phyloP scores from a whole-genome alignment of 1,284 basidiomycete genomes.

The Cutaneotrichosporon cutaneum region DNA sequence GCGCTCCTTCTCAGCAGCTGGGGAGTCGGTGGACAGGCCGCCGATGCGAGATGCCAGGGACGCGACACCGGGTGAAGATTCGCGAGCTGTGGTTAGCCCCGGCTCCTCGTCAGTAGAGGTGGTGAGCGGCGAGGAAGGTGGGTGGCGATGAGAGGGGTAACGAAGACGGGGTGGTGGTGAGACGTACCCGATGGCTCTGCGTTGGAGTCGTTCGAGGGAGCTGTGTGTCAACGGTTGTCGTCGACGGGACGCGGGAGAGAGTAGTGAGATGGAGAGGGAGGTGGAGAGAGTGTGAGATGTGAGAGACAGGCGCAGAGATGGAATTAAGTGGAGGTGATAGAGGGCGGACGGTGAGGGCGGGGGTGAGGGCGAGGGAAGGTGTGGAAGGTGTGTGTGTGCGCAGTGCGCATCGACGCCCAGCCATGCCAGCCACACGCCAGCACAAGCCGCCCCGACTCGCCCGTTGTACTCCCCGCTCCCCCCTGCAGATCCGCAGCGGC shows the following conservation, averaged over 20 bases:
- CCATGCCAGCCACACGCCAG: too few relatives aligned
- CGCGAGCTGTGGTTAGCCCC: slow-evolving; percentile 19
- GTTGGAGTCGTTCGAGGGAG: neutral
- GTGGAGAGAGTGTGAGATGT: neutral
- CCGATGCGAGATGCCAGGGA: slow-evolving; percentile 43
- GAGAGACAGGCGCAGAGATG: neutral
- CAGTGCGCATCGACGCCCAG: too few relatives aligned
- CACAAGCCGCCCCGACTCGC: too few relatives aligned
- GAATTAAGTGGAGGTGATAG: neutral
- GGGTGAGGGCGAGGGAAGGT: too few relatives aligned
- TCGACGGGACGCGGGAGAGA: neutral
- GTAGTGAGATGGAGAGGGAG: slow-evolving; percentile 7
- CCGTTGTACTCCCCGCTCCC: too few relatives aligned
- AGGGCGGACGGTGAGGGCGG: neutral
- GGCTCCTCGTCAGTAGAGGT: neutral
- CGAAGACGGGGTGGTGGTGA: neutral
- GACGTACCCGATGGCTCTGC: neutral
- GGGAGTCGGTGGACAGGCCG: slow-evolving; percentile 37
- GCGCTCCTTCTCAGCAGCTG: slow-evolving; percentile 16
- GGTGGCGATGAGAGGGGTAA: neutral
- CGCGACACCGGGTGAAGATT: slow-evolving; percentile 32
- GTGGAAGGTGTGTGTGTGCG: too few relatives aligned
- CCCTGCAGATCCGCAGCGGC: too few relatives aligned
- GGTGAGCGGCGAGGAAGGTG: neutral
- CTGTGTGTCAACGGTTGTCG: neutral